phyloP scores from a whole-genome alignment of 2,329 filamentous ascomycete genomes.

The Cladosporium phlei region DNA sequence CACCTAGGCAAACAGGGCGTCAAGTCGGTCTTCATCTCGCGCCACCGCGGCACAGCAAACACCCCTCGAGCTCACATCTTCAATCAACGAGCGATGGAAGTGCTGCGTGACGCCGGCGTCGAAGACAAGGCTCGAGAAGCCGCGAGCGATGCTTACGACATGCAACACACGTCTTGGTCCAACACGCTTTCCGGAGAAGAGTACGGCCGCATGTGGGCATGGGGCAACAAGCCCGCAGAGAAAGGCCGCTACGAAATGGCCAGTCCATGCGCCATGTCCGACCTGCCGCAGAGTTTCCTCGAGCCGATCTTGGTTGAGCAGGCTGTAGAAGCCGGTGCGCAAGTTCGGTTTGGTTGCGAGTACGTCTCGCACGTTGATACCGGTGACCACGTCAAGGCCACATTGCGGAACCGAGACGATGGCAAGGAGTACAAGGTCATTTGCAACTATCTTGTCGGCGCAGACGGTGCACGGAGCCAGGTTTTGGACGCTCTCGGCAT shows the following conservation, averaged over 20 bases:
- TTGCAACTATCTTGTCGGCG: slow-evolving; percentile 52
- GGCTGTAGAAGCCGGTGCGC: slow-evolving; percentile 29
- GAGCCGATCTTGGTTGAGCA: slow-evolving; percentile 34
- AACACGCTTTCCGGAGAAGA: slow-evolving; percentile 36
- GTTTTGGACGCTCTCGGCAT: slow-evolving; percentile 40
- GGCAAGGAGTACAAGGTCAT: slow-evolving; percentile 39
- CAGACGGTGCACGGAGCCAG: slow-evolving; percentile 47
- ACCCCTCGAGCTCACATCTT: slow-evolving; percentile 58
- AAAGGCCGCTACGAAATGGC: slow-evolving; percentile 31
- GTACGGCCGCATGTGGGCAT: slow-evolving; percentile 34
- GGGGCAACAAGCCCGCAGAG: slow-evolving; percentile 32
- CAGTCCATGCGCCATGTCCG: slow-evolving; percentile 33
- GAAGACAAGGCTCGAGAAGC: slow-evolving; percentile 28
- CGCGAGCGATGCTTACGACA: slow-evolving; percentile 27
- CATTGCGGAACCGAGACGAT: slow-evolving; percentile 36
- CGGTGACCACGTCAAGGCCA: slow-evolving; percentile 27
- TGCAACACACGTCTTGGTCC: slow-evolving; percentile 36
- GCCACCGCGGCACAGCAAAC: slow-evolving; percentile 46
- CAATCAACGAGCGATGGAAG: slow-evolving; percentile 47
- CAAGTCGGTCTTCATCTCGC: slow-evolving; percentile 48
- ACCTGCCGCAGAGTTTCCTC: slow-evolving; percentile 36
- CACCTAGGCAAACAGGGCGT: slow-evolving; percentile 24
- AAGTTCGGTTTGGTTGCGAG: slow-evolving; percentile 31
- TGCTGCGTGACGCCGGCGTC: slow-evolving; percentile 37
- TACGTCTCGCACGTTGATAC: slow-evolving; percentile 27